Conservation (phyloP, 345 rosid genomes). For the Nephelium lappaceum region DNA sequence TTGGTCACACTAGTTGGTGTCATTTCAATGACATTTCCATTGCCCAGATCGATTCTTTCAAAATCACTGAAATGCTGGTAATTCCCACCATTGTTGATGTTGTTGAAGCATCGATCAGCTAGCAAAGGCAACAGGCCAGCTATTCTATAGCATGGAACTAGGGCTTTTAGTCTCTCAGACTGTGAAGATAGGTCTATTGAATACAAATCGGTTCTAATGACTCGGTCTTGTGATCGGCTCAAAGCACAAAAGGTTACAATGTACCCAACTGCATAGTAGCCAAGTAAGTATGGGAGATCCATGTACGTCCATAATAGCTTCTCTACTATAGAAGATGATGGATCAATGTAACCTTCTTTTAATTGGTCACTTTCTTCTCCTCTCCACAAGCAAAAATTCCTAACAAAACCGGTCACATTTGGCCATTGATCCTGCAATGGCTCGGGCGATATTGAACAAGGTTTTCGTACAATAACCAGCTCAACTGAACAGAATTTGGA, state of each 20-base stretch:
- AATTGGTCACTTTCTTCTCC: slow-evolving; percentile 79
- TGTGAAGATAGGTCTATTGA: slow-evolving; percentile 67
- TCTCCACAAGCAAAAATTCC: slow-evolving; percentile 86
- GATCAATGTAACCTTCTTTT: slow-evolving; percentile 64
- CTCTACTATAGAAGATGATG: slow-evolving; percentile 65
- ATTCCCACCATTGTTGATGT: slow-evolving; percentile 21
- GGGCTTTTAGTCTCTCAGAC: slow-evolving; percentile 63
- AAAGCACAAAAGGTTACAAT: slow-evolving; percentile 80
- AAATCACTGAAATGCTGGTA: slow-evolving; percentile 68
- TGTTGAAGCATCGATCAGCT: slow-evolving; percentile 62
- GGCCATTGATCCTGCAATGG: slow-evolving; percentile 88
- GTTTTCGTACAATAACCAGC: slow-evolving; percentile 59
- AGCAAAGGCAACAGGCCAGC: slow-evolving; percentile 75
- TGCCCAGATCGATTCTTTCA: slow-evolving; percentile 56
- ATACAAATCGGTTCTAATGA: slow-evolving; percentile 72
- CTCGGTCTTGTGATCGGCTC: slow-evolving; percentile 63
- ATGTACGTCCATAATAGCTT: slow-evolving; percentile 83
- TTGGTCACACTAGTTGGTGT: slow-evolving; percentile 74
- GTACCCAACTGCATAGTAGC: slow-evolving; percentile 81
- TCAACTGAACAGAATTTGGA: slow-evolving; percentile 75
- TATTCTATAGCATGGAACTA: slow-evolving; percentile 83
- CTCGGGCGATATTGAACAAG: slow-evolving; percentile 29
- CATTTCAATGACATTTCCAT: slow-evolving; percentile 55
- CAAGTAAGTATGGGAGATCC: slow-evolving; percentile 87
- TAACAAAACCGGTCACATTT: slow-evolving; percentile 73